Evolutionary conservation across 768 basidiomycete genomes (phyloP), one percentile per base, ranked within the genome.

Genomic region (Phylloporus rhodoxanthus): DNA sequence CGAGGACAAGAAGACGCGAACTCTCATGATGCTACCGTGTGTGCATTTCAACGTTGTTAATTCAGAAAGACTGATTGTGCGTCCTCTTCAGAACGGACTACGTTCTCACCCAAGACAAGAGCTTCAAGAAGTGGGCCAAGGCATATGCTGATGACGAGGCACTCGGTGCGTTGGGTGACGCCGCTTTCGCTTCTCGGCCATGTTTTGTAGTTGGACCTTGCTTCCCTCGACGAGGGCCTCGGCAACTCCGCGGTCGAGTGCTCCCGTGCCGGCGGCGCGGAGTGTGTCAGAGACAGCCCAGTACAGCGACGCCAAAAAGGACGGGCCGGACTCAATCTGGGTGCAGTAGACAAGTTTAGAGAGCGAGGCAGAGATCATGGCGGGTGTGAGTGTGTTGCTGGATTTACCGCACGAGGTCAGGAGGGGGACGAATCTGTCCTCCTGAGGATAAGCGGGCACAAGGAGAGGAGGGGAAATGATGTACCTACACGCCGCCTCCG

Each of bases 11-110:
- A 82, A 80, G 70, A 93, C 92, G 36, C 79, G 79, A 59, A 69
- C 81, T 21, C 74, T 97, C 45, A 97, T 97, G 94, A 97, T 97
- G 94, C 73, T 97, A 39, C 92, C 92, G 85, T 91, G 67, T 48
- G 86, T 80, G 37, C 29, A 15, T 42, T 8, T 25, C 15, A 6
- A 2, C 2, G 19, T 4, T 26, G 26, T 36, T 25, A 13, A 17
- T 7, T 5, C 10, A 11, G 29, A 10, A 5, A 17, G 17, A 17
- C 21, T 37, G 20, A 51, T 29, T 15, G 15, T 39, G 4, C 11
- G 1, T 25, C 20, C 6, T 28, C 7, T 45, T 8, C 48, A 87
- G 85, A 30, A 86, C 92, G 60, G 93, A 96, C 71, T 92, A 92
- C 67, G 83, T 87, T 47, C 77, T 98, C 49, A 75, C 78, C 53